These are phyloP conservation scores for Heteromeles arbutifolia DNA, from an alignment of 306 rosid species.

Conservation along the genomic window DNA sequence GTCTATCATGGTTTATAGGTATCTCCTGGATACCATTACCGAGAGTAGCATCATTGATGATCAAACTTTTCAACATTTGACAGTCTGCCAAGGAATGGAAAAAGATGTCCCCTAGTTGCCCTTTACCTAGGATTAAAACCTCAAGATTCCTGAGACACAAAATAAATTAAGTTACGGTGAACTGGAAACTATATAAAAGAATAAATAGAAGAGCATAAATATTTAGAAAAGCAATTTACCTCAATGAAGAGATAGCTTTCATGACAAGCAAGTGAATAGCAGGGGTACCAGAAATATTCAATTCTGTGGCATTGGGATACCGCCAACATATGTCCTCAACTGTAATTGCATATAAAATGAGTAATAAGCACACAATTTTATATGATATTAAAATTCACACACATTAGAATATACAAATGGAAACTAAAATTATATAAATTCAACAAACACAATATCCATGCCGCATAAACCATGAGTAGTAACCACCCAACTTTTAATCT, in stretches of 20 bases:
- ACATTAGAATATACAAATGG: background rate
- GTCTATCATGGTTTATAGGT: constrained; percentile 61
- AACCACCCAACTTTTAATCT: background rate
- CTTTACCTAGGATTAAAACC: constrained; percentile 69
- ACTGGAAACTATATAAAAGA: constrained; percentile 21
- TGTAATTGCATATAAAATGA: constrained; percentile 29
- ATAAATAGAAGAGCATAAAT: background rate
- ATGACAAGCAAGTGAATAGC: constrained; percentile 56
- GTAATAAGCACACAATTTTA: constrained; percentile 15
- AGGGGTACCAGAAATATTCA: constrained; percentile 69
- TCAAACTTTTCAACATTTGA: constrained; percentile 57
- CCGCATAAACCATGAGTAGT: background rate
- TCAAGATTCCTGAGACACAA: constrained; percentile 72
- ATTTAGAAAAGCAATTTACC: constrained; percentile 30
- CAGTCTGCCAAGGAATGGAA: constrained; percentile 77
- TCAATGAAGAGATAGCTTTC: constrained; percentile 69
- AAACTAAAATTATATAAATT: background rate
- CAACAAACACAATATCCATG: background rate
- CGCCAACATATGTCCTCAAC: constrained; percentile 96
- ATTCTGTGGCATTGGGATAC: constrained; percentile 89
- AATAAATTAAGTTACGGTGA: background rate
- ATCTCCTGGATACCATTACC: constrained; percentile 90
- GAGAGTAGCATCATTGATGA: constrained; percentile 75
- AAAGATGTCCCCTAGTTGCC: constrained; percentile 66
- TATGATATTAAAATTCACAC: background rate